Conservation (phyloP, 2,329 filamentous ascomycete genomes). For the Elsinoe arachidis region DNA sequence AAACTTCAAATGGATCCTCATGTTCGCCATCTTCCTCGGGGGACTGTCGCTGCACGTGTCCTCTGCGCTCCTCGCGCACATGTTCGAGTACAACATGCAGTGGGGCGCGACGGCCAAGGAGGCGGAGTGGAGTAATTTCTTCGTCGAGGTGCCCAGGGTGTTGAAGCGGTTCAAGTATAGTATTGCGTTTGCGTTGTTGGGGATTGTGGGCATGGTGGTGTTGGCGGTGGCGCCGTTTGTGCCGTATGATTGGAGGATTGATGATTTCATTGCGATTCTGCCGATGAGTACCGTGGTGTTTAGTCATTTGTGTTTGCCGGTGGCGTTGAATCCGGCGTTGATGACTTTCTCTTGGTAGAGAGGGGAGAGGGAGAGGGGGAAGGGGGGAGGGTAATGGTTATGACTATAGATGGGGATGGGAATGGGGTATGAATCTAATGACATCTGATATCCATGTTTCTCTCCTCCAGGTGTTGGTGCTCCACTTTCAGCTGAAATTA, state of each 20-base stretch:
- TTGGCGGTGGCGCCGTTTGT: constrained; percentile 56
- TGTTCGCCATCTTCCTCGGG: constrained; percentile 69
- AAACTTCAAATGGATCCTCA: constrained; percentile 55
- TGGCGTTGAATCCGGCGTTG: constrained; percentile 67
- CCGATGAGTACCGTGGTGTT: constrained; percentile 64
- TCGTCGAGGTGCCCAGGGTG: constrained; percentile 73
- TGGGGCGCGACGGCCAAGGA: constrained; percentile 84
- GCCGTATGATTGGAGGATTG: constrained; percentile 47
- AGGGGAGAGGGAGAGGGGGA: no score
- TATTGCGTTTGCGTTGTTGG: constrained; percentile 52
- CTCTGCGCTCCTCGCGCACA: constrained; percentile 69
- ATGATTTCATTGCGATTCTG: constrained; percentile 55
- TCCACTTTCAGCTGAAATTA: no score
- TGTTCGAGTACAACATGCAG: constrained; percentile 77
- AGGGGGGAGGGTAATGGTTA: neutral
- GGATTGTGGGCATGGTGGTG: constrained; percentile 55
- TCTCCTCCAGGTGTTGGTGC: no score
- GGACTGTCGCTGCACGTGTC: constrained; percentile 73
- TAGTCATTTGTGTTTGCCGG: constrained; percentile 61
- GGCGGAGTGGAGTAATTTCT: constrained; percentile 72
- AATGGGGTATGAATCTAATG: neutral
- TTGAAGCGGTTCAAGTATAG: constrained; percentile 69
- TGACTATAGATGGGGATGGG: neutral
- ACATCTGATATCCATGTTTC: neutral
- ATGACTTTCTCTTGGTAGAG: constrained; percentile 69